Percentiles rank a stretch among this genome's conserved stretches.
Evolutionary conservation across 73 alveolate genomes (phyloP).

Genomic region (Loxodes magnus): DNA sequence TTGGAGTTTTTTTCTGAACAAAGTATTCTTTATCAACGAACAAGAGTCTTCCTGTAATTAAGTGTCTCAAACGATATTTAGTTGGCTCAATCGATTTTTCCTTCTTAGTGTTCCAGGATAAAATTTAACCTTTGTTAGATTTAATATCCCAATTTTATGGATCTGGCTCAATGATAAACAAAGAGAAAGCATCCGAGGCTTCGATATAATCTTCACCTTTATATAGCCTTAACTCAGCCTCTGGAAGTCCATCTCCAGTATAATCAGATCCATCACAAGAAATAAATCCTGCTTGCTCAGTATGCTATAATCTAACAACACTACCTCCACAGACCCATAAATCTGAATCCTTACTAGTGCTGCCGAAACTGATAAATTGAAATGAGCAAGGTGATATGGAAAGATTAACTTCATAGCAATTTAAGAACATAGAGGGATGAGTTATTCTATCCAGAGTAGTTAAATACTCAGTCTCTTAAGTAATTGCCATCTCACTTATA

Average conservation of each 20-base stretch:
- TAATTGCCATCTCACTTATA: too few species aligned
- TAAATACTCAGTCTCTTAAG: too few species aligned
- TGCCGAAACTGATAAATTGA: conserved; percentile 13
- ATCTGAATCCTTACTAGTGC: conserved; percentile 5
- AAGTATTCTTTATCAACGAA: too few species aligned
- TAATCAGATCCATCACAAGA: conserved; percentile 16
- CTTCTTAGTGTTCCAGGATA: too few species aligned
- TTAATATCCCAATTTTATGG: not conserved
- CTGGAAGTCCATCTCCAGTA: conserved; percentile 9
- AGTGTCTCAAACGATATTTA: too few species aligned
- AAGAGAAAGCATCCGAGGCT: conserved; percentile 8
- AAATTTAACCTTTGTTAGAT: too few species aligned
- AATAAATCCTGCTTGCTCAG: conserved; percentile 30
- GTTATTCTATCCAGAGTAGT: too few species aligned
- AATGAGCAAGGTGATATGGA: conserved; percentile 12
- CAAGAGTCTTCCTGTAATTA: too few species aligned
- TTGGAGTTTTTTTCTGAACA: too few species aligned
- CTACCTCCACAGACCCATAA: conserved; percentile 17
- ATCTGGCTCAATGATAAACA: conserved; percentile 26
- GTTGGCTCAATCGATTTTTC: too few species aligned
- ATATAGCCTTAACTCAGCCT: conserved; percentile 24
- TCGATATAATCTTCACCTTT: conserved; percentile 29
- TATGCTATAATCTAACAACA: conserved; percentile 29
- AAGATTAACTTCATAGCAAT: conserved; percentile 20
- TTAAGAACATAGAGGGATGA: too few species aligned